Conservation (phyloP, 306 rosid genomes). For the Malus orientalis region DNA sequence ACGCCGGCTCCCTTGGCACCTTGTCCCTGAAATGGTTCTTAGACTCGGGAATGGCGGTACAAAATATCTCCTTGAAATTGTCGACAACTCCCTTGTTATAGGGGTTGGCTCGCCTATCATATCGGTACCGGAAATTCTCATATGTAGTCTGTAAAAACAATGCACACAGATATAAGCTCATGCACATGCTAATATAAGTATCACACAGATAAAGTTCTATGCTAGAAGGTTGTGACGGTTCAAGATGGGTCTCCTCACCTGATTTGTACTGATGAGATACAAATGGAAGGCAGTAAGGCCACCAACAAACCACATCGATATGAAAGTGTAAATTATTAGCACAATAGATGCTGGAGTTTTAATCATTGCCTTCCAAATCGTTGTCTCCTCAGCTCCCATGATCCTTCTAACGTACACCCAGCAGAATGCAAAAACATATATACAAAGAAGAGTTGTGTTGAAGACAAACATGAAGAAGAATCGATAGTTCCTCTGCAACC, state of each 20-base stretch:
- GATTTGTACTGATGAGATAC: conserved; percentile 89
- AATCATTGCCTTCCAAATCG: conserved; percentile 90
- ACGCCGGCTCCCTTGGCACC: conserved; percentile 65
- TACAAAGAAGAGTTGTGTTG: conserved; percentile 89
- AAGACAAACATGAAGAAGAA: conserved; percentile 99
- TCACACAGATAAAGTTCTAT: neutral
- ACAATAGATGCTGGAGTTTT: conserved; percentile 94
- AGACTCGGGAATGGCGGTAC: conserved; percentile 52
- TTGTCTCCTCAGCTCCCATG: conserved; percentile 51
- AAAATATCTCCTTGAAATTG: conserved; percentile 85
- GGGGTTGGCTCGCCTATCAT: conserved; percentile 77
- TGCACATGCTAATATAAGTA: neutral
- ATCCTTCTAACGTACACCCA: conserved; percentile 87
- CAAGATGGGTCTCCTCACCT: conserved; percentile 38
- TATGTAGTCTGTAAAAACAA: conserved; percentile 73
- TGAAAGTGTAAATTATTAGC: conserved; percentile 80
- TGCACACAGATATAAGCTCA: neutral
- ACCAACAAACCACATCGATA: conserved; percentile 97
- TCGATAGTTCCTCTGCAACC: conserved; percentile 89
- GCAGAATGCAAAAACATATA: conserved; percentile 89
- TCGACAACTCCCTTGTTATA: conserved; percentile 63
- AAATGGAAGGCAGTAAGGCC: conserved; percentile 99
- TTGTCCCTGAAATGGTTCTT: conserved; percentile 78
- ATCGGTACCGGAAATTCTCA: conserved; percentile 89
- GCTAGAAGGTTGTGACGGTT: neutral